Percentiles rank a stretch among this genome's conserved stretches.
These are phyloP conservation scores for Colletotrichum truncatum DNA, from an alignment of 2,329 filamentous ascomycete genomes.

Conservation along the genomic window DNA sequence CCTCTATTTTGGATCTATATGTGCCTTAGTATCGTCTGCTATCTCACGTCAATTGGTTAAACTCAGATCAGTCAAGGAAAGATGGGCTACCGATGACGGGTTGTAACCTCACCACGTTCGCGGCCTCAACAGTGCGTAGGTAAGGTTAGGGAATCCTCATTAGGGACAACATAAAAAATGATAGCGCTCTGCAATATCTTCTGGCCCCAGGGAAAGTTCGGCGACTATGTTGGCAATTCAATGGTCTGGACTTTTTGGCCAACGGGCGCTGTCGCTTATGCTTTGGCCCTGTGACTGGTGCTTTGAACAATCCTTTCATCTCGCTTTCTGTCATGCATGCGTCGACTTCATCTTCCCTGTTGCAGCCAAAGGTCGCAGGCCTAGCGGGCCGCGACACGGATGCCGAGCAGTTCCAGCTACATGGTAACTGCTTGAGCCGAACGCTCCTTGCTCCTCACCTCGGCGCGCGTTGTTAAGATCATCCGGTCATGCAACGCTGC, in stretches of 20 bases:
- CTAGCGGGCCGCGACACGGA: conserved; percentile 20
- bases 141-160: conserved; percentile 5
- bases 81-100: conserved; percentile 22
- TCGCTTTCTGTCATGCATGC: conserved; percentile 25
- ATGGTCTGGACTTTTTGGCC: conserved; percentile 1
- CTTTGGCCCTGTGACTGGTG: conserved; percentile 3
- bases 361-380: conserved; percentile 15
- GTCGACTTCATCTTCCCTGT: conserved; percentile 5
- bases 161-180: not conserved
- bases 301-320: conserved; percentile 24
- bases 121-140: conserved; percentile 1
- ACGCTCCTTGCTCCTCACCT: conserved; percentile 5
- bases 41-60: not conserved
- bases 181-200: not conserved
- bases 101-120: conserved; percentile 32
- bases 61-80: conserved; percentile 25
- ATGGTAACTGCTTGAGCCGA: conserved; percentile 26
- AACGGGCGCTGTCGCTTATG: not conserved
- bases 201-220: conserved; percentile 11
- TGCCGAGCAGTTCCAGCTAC: conserved; percentile 25
- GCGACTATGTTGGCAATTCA: not conserved
- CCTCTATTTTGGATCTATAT: conserved; percentile 7
- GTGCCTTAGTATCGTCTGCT: conserved; percentile 12
- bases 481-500: conserved; percentile 29
- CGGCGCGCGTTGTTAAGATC: conserved; percentile 11